Evolutionary conservation across 768 basidiomycete genomes (phyloP), one percentile per base, ranked within the genome.

Genomic region (Dacryopinax primogenitus): DNA sequence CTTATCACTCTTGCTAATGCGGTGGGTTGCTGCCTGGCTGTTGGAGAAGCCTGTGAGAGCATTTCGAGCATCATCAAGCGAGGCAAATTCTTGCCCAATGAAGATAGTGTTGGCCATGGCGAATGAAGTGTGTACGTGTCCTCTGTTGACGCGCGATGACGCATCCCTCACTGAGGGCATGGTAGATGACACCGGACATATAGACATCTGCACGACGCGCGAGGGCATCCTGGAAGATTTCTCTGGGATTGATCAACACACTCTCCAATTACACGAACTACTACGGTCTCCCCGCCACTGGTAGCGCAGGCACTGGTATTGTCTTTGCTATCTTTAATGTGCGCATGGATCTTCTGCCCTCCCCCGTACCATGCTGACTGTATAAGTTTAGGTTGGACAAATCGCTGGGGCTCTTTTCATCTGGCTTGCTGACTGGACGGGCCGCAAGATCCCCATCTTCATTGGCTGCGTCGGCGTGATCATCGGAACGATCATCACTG

Each of bases 301-400:
- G 51, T 13, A 58, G 51, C 30, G 51, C 51, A 26, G 51, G 51
- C 51, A 58, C 51, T 2, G 51, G 51, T 3, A 58, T 58, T 18
- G 51, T 58, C 51, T 58, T 58, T 32, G 51, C 51, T 4, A 58
- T 58, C 30, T 58, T 58, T 30, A 58, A 58, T 30, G 51, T 58
- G 26, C 9, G 51, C 18, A n/a, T 18, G 26, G 12, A 4, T 44
- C 23, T 18, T 18, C 18, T 18, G 7, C 18, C 41, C 4, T 44
- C 23, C 18, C 3, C 4, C 4, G n/a, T 44, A 15, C 3, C 41
- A 3, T 6, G 4, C 41, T 18, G 26, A 28, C 3, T 18, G 30
- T 6, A 9, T 32, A 7, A 11, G 51, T 11, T n/a, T 30, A 58
- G 51, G 51, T 58, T 30, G 51, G 51, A 4, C 51, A 58, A 32